Percentiles rank a stretch among this genome's conserved stretches.
Evolutionary conservation across 1,139 yeast species (phyloP).

Genomic region (Yamadazyma dendronema): DNA sequence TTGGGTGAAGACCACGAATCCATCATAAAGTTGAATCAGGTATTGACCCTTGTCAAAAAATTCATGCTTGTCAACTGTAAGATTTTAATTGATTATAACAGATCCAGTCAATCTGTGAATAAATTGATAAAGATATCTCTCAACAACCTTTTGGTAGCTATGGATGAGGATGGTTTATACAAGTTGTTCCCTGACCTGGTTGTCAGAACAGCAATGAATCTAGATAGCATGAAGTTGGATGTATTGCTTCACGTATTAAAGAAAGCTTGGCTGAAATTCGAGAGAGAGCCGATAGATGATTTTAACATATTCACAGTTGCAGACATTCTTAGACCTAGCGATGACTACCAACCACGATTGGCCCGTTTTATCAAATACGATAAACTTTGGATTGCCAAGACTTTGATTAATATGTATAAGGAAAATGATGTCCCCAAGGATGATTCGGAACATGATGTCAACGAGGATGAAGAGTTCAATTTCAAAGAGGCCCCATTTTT

Average conservation of each 20-base stretch:
- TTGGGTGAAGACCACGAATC: not conserved
- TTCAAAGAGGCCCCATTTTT: constrained; percentile 6
- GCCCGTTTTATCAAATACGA: constrained; percentile 9
- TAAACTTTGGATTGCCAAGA: constrained; percentile 12
- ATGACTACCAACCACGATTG: constrained; percentile 5
- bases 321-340: constrained; percentile 9
- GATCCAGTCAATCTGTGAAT: constrained; percentile 9
- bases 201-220: constrained; percentile 1
- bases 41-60: constrained; percentile 5
- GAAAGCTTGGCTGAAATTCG: constrained; percentile 7
- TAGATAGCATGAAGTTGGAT: constrained; percentile 5
- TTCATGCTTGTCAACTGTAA: constrained; percentile 8
- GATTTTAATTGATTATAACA: constrained; percentile 7
- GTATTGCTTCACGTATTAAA: constrained; percentile 3
- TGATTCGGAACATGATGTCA: constrained; percentile 3
- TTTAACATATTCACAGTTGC: constrained; percentile 9
- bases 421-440: constrained; percentile 13
- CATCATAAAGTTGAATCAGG: constrained; percentile 1
- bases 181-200: constrained; percentile 10
- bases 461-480: constrained; percentile 6
- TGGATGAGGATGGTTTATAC: constrained; percentile 14
- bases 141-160: constrained; percentile 6
- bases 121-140: constrained; percentile 8
- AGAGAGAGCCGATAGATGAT: constrained; percentile 5
- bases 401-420: constrained; percentile 8